Conservation (phyloP, 1,284 basidiomycete genomes). For the Cryptococcus sp. region DNA sequence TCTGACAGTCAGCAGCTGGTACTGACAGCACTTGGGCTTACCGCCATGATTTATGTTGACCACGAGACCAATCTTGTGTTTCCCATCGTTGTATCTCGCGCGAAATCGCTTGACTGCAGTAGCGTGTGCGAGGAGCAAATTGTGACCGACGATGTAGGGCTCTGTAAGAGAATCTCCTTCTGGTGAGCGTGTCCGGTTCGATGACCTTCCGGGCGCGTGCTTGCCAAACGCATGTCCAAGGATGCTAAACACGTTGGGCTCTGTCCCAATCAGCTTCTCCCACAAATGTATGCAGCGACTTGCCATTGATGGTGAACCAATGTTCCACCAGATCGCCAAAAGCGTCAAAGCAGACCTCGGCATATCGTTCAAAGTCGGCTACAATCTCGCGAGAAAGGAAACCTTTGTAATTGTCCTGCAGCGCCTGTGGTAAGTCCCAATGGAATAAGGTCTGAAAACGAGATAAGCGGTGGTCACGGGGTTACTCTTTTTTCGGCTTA, state of each 20-base stretch:
- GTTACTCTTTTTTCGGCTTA: no score
- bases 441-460: background rate
- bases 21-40: slow-evolving; percentile 32
- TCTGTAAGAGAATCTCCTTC: slow-evolving; percentile 3
- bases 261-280: slow-evolving; percentile 9
- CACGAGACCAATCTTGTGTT: slow-evolving; percentile 58
- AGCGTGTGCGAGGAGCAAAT: slow-evolving; percentile 61
- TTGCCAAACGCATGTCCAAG: slow-evolving; percentile 50
- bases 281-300: background rate
- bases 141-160: slow-evolving; percentile 53
- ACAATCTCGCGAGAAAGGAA: slow-evolving; percentile 57
- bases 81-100: slow-evolving; percentile 53
- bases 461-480: no score
- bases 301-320: slow-evolving; percentile 52
- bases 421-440: slow-evolving; percentile 67
- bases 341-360: slow-evolving; percentile 63
- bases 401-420: slow-evolving; percentile 68
- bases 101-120: slow-evolving; percentile 59
- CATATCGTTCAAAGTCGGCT: slow-evolving; percentile 60
- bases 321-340: slow-evolving; percentile 70
- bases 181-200: background rate
- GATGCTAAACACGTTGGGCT: slow-evolving; percentile 64
- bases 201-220: slow-evolving; percentile 1
- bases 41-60: slow-evolving; percentile 63
- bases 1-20: slow-evolving; percentile 1